These are phyloP conservation scores for Arxiozyma bovina DNA, from an alignment of 1,139 yeast species.

Conservation along the genomic window DNA sequence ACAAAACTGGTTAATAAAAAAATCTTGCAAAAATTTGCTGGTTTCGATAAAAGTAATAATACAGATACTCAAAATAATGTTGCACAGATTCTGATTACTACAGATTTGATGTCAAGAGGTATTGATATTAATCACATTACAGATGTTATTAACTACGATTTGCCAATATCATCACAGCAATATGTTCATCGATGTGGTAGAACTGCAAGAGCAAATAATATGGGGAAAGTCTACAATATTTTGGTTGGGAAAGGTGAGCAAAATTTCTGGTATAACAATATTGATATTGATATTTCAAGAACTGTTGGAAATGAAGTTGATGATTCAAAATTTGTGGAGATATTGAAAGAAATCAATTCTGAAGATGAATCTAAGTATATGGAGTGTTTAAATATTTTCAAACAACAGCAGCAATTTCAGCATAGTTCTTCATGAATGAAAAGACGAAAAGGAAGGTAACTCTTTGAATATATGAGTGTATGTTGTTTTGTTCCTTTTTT, in stretches of 20 bases:
- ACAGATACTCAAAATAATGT: slow-evolving; percentile 17
- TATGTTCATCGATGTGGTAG: slow-evolving; percentile 94
- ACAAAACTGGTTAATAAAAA: slow-evolving; percentile 40
- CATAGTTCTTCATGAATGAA: neutral
- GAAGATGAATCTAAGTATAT: slow-evolving; percentile 36
- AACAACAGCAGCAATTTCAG: slow-evolving; percentile 29
- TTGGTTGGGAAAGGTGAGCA: slow-evolving; percentile 69
- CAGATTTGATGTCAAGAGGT: slow-evolving; percentile 94
- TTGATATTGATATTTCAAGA: slow-evolving; percentile 38
- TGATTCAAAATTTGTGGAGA: neutral
- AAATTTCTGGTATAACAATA: slow-evolving; percentile 49
- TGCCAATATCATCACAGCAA: slow-evolving; percentile 82
- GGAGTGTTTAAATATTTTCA: slow-evolving; percentile 37
- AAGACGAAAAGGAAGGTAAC: too few species aligned
- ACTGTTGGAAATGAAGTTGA: slow-evolving; percentile 16
- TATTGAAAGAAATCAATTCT: slow-evolving; percentile 13
- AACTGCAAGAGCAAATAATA: slow-evolving; percentile 83
- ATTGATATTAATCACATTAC: slow-evolving; percentile 66
- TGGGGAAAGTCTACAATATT: slow-evolving; percentile 65
- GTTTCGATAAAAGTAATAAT: neutral
- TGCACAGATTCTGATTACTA: slow-evolving; percentile 59
- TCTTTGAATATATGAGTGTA: too few species aligned
- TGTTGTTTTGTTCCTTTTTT: neutral
- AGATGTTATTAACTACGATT: slow-evolving; percentile 79
- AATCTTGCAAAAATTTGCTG: slow-evolving; percentile 46